These are phyloP conservation scores for Cadophora sp. DNA, from an alignment of 2,329 filamentous ascomycete species.

Conservation along the genomic window DNA sequence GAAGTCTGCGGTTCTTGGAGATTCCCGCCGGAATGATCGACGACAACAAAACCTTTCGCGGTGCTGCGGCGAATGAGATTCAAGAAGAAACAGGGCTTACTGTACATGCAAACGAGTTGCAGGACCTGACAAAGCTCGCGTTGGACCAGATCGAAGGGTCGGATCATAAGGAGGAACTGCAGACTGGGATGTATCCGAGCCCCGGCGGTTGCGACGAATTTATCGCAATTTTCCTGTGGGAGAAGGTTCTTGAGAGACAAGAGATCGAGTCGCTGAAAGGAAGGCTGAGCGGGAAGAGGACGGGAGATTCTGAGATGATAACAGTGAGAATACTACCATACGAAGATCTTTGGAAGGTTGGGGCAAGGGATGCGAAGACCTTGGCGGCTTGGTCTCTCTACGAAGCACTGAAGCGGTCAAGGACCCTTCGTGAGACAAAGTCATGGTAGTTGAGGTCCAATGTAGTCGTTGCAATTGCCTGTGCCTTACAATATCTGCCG, in stretches of 20 bases:
- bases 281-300: constrained; percentile 59
- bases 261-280: constrained; percentile 60
- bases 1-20: background rate
- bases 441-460: background rate
- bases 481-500: background rate
- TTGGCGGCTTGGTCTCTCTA: constrained; percentile 63
- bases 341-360: constrained; percentile 60
- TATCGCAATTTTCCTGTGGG: constrained; percentile 61
- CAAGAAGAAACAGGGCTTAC: constrained; percentile 63
- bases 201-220: constrained; percentile 65
- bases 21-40: constrained; percentile 18
- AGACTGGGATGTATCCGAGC: constrained; percentile 58
- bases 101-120: constrained; percentile 57
- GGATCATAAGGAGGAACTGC: constrained; percentile 21
- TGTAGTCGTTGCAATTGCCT: background rate
- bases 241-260: constrained; percentile 55
- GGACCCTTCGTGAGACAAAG: background rate
- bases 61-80: constrained; percentile 65
- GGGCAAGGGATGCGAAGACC: constrained; percentile 61
- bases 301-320: constrained; percentile 61
- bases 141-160: constrained; percentile 34
- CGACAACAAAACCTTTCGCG: constrained; percentile 50
- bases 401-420: constrained; percentile 52
- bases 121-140: constrained; percentile 18
- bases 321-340: constrained; percentile 62